Evolutionary conservation across 1,284 basidiomycete species (phyloP).

Genomic region (Macrocystidia cucumis): DNA sequence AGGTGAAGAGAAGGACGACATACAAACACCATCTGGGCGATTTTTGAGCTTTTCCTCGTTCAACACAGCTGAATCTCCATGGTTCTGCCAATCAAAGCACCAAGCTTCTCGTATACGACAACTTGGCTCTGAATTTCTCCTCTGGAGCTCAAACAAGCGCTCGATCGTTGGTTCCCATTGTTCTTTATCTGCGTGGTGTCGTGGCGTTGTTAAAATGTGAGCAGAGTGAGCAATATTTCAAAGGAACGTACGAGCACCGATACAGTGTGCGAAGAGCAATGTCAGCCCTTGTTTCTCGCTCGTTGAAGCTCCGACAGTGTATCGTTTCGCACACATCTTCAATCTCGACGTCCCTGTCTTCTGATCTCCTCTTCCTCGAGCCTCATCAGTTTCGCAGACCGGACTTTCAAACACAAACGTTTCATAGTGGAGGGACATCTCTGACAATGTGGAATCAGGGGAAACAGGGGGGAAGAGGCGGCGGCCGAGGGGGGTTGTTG

Average conservation of each 20-base stretch:
- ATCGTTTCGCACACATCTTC: conserved; percentile 18
- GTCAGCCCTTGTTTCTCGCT: conserved; percentile 16
- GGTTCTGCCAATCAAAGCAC: conserved; percentile 45
- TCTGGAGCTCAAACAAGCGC: conserved; percentile 26
- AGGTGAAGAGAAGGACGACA: conserved; percentile 13
- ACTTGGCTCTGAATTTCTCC: conserved; percentile 14
- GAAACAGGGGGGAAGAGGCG: no score
- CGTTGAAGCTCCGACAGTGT: conserved; percentile 9
- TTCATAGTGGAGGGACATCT: no score
- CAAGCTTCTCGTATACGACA: conserved; percentile 39
- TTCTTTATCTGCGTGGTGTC: conserved; percentile 36
- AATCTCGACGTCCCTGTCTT: conserved; percentile 12
- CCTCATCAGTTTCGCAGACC: no score
- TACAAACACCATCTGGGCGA: conserved; percentile 27
- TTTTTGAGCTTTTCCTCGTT: conserved; percentile 28
- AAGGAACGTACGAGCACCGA: conserved; percentile 23
- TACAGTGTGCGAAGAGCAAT: conserved; percentile 19
- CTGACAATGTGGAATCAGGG: no score
- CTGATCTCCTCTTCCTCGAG: no score
- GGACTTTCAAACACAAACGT: no score
- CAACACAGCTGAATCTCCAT: conserved; percentile 41
- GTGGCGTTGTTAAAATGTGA: background rate
- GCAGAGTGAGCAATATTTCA: background rate
- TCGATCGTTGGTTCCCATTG: conserved; percentile 39
- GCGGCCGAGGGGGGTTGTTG: no score